Evolutionary conservation across 176 grass and related monocot species (phyloP), one percentile per base, ranked within the genome.

Genomic region (Elaeis guineensis): DNA sequence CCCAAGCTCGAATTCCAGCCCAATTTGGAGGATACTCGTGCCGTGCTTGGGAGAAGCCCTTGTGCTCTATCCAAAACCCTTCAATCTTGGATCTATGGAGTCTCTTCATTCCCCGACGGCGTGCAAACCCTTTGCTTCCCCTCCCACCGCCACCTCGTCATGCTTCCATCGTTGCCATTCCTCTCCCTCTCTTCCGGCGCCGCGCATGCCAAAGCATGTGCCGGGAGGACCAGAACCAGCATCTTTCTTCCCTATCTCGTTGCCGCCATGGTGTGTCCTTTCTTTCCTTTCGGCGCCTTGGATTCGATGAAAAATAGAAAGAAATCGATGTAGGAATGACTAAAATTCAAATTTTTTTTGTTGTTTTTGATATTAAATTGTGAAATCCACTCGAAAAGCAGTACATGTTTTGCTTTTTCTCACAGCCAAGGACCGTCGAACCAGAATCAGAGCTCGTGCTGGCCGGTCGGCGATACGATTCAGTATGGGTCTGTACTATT

Each of bases 251-350:
- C 25, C 9, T 76, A 63, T 60, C 52, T 82, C 66, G 65, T 85
- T 28, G 82, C 83, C 28, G 75, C 87, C 21, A 29, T 69, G 68
- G 87, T 91, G 25, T 2, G 71, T 6, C 5, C 61, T 65, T 7
- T 17, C 54, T n/a, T 8, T n/a, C 18, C 0, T 50, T 69, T 50
- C 17, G 3, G 51, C 23, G 9, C 5, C n/a, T 44, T 56, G 51
- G 39, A 48, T 25, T 39, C 12, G 39, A 11, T 19, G 51, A 19
- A 8, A 19, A 35, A 35, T 35, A 2, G 32, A 9, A 11, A 35
- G 6, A 35, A 35, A 35, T 5, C 3, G 22, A 55, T 19, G 0
- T 16, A 1, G 22, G n/a, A 55, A n/a, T 8, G 19, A 66, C 29
- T 25, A 50, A 57, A 17, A 53, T 20, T 11, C 15, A n/a, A 9